These are phyloP conservation scores for Sherardia arvensis DNA, from an alignment of 257 asterid species.

Conservation along the genomic window DNA sequence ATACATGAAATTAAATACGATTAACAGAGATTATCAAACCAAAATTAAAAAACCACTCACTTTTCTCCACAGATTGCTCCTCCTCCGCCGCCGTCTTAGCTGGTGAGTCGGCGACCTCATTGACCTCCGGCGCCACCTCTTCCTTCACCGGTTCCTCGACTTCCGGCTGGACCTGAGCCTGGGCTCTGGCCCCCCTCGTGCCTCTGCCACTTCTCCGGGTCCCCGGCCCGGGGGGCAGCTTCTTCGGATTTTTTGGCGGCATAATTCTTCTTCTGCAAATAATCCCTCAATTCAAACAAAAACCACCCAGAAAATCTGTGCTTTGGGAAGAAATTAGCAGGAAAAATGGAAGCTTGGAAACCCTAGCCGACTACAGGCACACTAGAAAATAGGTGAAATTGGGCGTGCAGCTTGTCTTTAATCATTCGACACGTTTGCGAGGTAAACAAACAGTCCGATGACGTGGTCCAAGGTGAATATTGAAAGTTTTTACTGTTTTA, in stretches of 20 bases:
- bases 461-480: no score
- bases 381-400: not conserved
- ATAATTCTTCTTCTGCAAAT: slow-evolving; percentile 19
- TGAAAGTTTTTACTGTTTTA: no score
- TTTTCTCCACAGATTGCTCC: slow-evolving; percentile 21
- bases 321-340: not conserved
- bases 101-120: slow-evolving; percentile 20
- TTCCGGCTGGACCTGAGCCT: slow-evolving; percentile 13
- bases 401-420: not conserved
- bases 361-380: slow-evolving; percentile 4
- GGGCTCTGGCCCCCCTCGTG: slow-evolving; percentile 22
- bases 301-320: not conserved
- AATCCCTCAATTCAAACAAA: not conserved
- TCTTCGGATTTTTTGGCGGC: slow-evolving; percentile 71
- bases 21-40: not conserved
- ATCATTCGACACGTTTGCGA: not conserved
- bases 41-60: slow-evolving; percentile 17
- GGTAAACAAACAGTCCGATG: not conserved
- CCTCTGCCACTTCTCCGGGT: slow-evolving; percentile 53
- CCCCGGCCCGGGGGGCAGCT: slow-evolving; percentile 68
- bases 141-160: slow-evolving; percentile 23
- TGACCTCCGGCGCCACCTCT: slow-evolving; percentile 26
- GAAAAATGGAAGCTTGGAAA: not conserved
- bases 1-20: not conserved
- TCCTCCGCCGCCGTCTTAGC: slow-evolving; percentile 10